These are phyloP conservation scores for Arthrobotrys musiformis DNA, from an alignment of 2,329 filamentous ascomycete species.

Conservation along the genomic window DNA sequence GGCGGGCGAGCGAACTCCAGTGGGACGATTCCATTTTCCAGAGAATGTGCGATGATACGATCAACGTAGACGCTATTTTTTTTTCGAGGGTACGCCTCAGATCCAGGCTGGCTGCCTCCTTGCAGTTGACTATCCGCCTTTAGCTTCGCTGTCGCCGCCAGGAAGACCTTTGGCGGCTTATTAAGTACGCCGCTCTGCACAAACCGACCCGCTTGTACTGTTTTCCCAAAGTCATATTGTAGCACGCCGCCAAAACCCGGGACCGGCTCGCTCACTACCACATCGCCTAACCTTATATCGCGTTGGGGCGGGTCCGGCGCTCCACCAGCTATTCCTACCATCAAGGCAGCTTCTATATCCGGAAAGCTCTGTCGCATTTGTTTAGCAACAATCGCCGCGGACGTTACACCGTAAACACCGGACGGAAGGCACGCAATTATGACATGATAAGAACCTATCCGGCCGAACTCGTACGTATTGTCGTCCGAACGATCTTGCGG, in stretches of 20 bases:
- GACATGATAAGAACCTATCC: slow-evolving; percentile 4
- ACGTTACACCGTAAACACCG: background rate
- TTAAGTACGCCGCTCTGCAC: slow-evolving; percentile 2
- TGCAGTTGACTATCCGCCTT: background rate
- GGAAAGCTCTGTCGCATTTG: slow-evolving; percentile 3
- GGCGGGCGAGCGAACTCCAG: background rate
- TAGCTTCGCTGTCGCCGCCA: background rate
- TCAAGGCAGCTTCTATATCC: background rate
- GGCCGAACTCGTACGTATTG: background rate
- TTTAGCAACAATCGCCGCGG: background rate
- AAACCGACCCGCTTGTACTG: background rate
- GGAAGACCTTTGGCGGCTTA: background rate
- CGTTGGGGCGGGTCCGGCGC: background rate
- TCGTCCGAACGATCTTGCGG: background rate
- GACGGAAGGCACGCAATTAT: slow-evolving; percentile 16
- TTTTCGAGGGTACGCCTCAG: background rate
- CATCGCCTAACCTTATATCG: background rate
- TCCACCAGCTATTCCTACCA: slow-evolving; percentile 25
- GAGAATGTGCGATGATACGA: background rate
- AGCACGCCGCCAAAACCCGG: background rate
- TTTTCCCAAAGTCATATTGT: slow-evolving; percentile 9
- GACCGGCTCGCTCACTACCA: background rate
- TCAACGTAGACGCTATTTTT: background rate
- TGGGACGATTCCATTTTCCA: background rate
- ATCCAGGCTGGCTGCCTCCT: background rate